Conservation (phyloP, 768 basidiomycete species). For the Lactarius akahatsu region DNA sequence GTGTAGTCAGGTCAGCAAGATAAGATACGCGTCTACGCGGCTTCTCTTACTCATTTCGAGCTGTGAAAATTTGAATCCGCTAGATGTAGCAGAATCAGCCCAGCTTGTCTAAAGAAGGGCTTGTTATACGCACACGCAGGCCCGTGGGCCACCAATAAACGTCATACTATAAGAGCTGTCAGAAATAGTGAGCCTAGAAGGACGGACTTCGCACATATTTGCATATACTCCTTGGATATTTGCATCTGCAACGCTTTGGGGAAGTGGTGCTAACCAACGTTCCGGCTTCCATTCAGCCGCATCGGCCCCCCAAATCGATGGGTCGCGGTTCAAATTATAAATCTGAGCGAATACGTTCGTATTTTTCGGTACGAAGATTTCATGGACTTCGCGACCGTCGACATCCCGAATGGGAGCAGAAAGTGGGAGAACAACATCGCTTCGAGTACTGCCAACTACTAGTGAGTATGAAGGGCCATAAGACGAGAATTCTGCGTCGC, state of each 20-base stretch:
- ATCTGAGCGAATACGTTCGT: constrained; percentile 33
- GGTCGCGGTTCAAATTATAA: constrained; percentile 35
- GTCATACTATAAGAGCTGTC: constrained; percentile 3
- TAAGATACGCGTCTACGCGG: neutral
- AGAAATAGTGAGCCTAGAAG: neutral
- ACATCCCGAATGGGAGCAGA: neutral
- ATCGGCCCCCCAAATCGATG: constrained; percentile 43
- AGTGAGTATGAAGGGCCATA: neutral
- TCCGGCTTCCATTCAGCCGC: constrained; percentile 45
- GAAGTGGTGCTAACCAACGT: constrained; percentile 39
- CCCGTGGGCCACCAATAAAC: constrained; percentile 9
- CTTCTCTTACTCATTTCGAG: constrained; percentile 7
- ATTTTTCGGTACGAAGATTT: constrained; percentile 33
- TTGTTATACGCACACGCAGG: constrained; percentile 11
- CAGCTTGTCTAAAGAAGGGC: neutral
- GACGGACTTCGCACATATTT: constrained; percentile 29
- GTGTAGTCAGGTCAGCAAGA: neutral
- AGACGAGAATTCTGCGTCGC: neutral
- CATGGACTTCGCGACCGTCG: neutral
- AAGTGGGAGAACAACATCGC: neutral
- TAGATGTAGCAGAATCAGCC: neutral
- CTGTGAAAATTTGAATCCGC: constrained; percentile 19
- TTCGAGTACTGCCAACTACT: neutral
- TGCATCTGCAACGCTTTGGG: constrained; percentile 31
- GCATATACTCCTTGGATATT: constrained; percentile 39